A percentile compares a stretch with the other conserved stretches of the same genome.
These are phyloP conservation scores for Tylopilus vinaceipallidus DNA, from an alignment of 768 basidiomycete species.

Conservation along the genomic window DNA sequence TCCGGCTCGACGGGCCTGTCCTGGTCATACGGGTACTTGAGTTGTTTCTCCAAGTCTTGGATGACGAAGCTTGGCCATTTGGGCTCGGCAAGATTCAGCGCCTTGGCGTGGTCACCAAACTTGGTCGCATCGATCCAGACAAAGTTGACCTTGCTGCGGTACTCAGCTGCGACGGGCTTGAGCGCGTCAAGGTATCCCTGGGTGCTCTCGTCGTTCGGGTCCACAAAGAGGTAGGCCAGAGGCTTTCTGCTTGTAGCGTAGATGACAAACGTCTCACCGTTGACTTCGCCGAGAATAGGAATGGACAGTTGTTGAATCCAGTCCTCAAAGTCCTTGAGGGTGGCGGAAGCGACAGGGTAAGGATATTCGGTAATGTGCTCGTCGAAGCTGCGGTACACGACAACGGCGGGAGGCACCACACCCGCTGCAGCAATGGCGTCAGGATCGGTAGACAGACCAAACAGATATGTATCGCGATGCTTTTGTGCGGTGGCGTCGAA, in stretches of 20 bases:
- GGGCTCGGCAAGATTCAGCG: conserved; percentile 79
- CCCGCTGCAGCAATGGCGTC: conserved; percentile 66
- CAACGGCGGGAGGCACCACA: conserved; percentile 77
- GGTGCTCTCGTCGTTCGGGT: conserved; percentile 67
- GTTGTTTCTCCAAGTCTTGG: conserved; percentile 78
- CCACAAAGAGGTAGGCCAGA: conserved; percentile 92
- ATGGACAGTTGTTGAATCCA: conserved; percentile 85
- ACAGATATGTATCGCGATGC: conserved; percentile 92
- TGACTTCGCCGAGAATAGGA: conserved; percentile 89
- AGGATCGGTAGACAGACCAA: conserved; percentile 79
- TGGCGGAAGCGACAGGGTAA: conserved; percentile 52
- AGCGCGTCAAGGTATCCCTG: conserved; percentile 65
- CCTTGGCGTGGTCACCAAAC: conserved; percentile 94
- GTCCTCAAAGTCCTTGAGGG: conserved; percentile 58
- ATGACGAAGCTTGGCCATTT: conserved; percentile 95
- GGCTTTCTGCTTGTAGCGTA: conserved; percentile 85
- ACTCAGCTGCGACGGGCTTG: conserved; percentile 73
- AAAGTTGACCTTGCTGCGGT: conserved; percentile 90
- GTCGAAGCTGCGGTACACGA: conserved; percentile 92
- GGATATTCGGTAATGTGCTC: conserved; percentile 74
- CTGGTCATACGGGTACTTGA: conserved; percentile 89
- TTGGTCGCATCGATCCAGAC: conserved; percentile 97
- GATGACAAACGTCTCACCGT: conserved; percentile 84
- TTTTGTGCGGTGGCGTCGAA: conserved; percentile 81
- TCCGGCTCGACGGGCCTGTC: conserved; percentile 55